Conservation (phyloP, 2,329 filamentous ascomycete species). For the Fusarium nematophilum region DNA sequence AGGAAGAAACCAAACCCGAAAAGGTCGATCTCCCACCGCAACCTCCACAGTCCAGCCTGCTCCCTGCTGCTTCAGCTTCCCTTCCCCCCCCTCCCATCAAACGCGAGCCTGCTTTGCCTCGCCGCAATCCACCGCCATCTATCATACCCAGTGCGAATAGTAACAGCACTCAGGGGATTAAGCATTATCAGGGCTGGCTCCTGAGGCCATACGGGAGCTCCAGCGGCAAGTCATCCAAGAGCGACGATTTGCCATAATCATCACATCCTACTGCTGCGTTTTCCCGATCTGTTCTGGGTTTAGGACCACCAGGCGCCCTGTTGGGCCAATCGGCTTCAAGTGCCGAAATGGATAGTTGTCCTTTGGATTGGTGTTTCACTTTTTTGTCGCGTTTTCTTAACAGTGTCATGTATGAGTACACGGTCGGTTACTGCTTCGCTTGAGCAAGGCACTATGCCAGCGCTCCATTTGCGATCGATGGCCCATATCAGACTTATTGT, state of each 20-base stretch:
- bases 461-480: not conserved
- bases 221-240: conserved; percentile 46
- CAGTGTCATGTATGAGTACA: conserved; percentile 25
- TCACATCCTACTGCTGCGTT: not conserved
- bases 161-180: conserved; percentile 46
- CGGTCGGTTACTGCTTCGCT: not conserved
- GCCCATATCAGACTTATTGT: not conserved
- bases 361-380: conserved; percentile 15
- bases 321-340: not conserved
- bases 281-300: not conserved
- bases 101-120: conserved; percentile 46
- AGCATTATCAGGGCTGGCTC: conserved; percentile 54
- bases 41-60: conserved; percentile 44
- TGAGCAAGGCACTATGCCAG: not conserved
- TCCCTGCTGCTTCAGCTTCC: conserved; percentile 54
- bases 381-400: conserved; percentile 1
- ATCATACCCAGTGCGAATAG: conserved; percentile 47
- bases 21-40: conserved; percentile 26
- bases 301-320: not conserved
- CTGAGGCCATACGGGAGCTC: conserved; percentile 51
- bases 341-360: conserved; percentile 41
- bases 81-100: conserved; percentile 51
- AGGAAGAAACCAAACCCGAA: conserved; percentile 33
- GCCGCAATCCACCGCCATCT: conserved; percentile 48
- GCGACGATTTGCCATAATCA: conserved; percentile 48